Conservation (phyloP, 169 alveolate species). For the Theileria parva region DNA sequence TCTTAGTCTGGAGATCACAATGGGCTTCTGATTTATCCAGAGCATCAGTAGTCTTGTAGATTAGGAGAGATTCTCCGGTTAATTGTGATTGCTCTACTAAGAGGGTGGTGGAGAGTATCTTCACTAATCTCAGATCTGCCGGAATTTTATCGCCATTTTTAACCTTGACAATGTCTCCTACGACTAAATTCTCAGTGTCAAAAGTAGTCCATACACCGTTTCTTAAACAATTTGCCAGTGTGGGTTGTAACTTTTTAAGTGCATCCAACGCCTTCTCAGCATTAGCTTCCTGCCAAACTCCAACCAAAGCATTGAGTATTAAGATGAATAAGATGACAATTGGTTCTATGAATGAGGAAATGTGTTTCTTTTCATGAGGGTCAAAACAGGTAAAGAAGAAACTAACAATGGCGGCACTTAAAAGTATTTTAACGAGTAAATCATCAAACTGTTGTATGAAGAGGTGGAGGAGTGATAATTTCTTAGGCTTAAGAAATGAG, state of each 20-base stretch:
- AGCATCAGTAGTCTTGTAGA: slow-evolving; percentile 77
- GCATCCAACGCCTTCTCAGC: slow-evolving; percentile 98
- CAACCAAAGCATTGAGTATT: slow-evolving; percentile 94
- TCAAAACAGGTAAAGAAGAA: slow-evolving; percentile 90
- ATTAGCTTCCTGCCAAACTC: slow-evolving; percentile 97
- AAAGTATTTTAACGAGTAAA: slow-evolving; percentile 90
- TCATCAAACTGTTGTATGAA: slow-evolving; percentile 94
- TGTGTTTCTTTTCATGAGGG: slow-evolving; percentile 87
- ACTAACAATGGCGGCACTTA: slow-evolving; percentile 94
- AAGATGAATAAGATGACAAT: slow-evolving; percentile 92
- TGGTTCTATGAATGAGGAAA: slow-evolving; percentile 96
- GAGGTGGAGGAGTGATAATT: slow-evolving; percentile 86
- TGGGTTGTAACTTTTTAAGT: slow-evolving; percentile 91
- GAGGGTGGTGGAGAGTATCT: slow-evolving; percentile 89
- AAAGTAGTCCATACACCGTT: slow-evolving; percentile 90
- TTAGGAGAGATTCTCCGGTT: slow-evolving; percentile 96
- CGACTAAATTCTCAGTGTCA: slow-evolving; percentile 91
- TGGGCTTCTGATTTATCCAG: slow-evolving; percentile 61
- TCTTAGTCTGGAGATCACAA: slow-evolving; percentile 83
- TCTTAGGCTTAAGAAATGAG: slow-evolving; percentile 86
- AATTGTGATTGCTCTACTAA: slow-evolving; percentile 93
- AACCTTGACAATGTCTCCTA: slow-evolving; percentile 96
- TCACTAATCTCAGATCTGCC: slow-evolving; percentile 95
- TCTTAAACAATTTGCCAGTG: slow-evolving; percentile 88
- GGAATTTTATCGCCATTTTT: slow-evolving; percentile 97